These are phyloP conservation scores for Acanthamoeba lenticulata DNA, from an alignment of 208 protist genomes.

Conservation along the genomic window DNA sequence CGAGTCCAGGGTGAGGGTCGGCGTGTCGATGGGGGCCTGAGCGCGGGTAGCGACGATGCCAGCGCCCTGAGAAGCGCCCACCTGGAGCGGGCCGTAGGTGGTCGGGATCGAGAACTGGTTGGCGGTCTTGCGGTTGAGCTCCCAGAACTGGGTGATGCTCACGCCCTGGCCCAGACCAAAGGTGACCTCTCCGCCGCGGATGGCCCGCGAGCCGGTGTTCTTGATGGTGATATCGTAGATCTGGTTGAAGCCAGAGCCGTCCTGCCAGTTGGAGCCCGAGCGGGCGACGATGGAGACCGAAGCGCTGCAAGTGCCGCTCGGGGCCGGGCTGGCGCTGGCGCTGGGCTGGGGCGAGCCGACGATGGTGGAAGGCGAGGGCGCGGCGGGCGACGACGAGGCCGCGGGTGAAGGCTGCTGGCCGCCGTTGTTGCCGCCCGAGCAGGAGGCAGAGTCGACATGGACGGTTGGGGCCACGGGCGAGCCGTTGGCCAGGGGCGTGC, in stretches of 20 bases:
- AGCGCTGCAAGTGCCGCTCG: neutral
- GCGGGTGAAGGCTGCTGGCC: neutral
- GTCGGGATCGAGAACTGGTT: no score
- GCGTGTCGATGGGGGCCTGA: conserved; percentile 69
- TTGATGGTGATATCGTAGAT: neutral
- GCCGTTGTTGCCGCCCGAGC: neutral
- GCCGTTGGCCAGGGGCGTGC: neutral
- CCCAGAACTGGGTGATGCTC: neutral
- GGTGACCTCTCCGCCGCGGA: neutral
- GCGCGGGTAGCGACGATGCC: neutral
- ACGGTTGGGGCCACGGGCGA: neutral
- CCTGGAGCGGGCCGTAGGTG: no score
- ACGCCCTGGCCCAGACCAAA: neutral
- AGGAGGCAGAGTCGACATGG: neutral
- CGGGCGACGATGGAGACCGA: neutral
- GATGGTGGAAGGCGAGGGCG: neutral
- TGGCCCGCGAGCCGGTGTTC: neutral
- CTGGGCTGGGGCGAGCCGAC: neutral
- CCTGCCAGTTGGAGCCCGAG: neutral
- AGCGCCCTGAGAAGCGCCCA: neutral
- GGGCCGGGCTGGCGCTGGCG: no score
- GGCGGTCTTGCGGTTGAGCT: no score
- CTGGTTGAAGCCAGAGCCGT: neutral
- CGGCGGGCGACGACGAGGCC: neutral
- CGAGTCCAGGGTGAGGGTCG: no score